Conservation (phyloP, 345 rosid species). For the Ceriops tagal region DNA sequence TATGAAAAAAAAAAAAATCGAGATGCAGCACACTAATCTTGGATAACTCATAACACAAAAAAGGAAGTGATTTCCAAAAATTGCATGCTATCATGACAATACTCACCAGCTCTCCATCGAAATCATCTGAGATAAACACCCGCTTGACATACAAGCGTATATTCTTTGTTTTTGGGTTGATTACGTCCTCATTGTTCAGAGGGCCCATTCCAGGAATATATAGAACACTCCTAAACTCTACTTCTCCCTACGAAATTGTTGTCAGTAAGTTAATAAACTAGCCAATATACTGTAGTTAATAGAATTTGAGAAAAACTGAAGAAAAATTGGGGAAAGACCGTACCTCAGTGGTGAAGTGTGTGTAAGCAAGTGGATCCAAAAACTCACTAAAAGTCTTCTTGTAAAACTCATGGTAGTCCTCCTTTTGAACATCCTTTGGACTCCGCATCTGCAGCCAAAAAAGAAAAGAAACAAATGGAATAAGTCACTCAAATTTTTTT, state of each 20-base stretch:
- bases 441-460: slow-evolving; percentile 62
- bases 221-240: slow-evolving; percentile 89
- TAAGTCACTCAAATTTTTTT: neutral
- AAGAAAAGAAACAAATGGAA: neutral
- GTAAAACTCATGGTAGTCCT: slow-evolving; percentile 84
- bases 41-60: neutral
- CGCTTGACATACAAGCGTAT: slow-evolving; percentile 89
- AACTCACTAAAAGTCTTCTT: slow-evolving; percentile 90
- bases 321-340: neutral
- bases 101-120: slow-evolving; percentile 98
- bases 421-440: slow-evolving; percentile 75
- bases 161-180: slow-evolving; percentile 88
- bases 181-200: slow-evolving; percentile 80
- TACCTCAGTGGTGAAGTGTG: slow-evolving; percentile 95
- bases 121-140: slow-evolving; percentile 98
- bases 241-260: slow-evolving; percentile 70
- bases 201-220: slow-evolving; percentile 99
- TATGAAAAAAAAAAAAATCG: no score
- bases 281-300: neutral
- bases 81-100: slow-evolving; percentile 4
- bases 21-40: neutral
- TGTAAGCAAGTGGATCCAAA: slow-evolving; percentile 80
- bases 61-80: neutral
- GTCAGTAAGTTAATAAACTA: slow-evolving; percentile 8
- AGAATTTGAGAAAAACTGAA: no score